Conservation (phyloP, 208 protist species). For the Wallacemonas sp. region DNA sequence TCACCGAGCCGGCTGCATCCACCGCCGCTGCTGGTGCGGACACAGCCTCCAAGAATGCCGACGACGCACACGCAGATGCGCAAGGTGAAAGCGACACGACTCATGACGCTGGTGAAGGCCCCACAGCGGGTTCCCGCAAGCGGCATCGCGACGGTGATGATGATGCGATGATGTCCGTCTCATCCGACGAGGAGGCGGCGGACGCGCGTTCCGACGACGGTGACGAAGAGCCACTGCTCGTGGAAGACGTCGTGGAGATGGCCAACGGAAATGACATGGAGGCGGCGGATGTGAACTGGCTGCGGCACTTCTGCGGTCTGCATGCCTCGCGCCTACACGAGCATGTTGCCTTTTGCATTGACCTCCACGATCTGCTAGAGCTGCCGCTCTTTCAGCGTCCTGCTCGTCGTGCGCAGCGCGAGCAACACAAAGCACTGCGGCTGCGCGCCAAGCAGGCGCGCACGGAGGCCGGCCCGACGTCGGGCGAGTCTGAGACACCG, state of each 20-base stretch:
- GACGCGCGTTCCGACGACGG: constrained; percentile 13
- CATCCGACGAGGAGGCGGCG: background rate
- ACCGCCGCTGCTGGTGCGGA: background rate
- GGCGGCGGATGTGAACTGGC: constrained; percentile 66
- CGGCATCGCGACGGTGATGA: constrained; percentile 8
- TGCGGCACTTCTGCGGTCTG: constrained; percentile 54
- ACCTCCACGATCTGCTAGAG: constrained; percentile 55
- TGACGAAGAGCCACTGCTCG: constrained; percentile 55
- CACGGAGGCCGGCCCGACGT: background rate
- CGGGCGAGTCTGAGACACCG: too few species aligned
- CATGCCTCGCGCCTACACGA: constrained; percentile 18
- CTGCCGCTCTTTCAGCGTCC: constrained; percentile 44
- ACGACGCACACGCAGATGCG: background rate
- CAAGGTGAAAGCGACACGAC: background rate
- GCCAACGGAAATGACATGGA: constrained; percentile 74
- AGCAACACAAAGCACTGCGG: background rate
- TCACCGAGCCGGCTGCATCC: constrained; percentile 1
- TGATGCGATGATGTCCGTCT: constrained; percentile 16
- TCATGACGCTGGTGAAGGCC: background rate
- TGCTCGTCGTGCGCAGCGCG: constrained; percentile 10
- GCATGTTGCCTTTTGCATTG: constrained; percentile 75
- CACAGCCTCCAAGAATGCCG: background rate
- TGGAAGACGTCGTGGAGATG: constrained; percentile 79
- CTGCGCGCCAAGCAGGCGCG: background rate
- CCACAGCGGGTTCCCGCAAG: too few species aligned